phyloP scores from a whole-genome alignment of 352 stramenopile genomes.

The Pythium chondricola region DNA sequence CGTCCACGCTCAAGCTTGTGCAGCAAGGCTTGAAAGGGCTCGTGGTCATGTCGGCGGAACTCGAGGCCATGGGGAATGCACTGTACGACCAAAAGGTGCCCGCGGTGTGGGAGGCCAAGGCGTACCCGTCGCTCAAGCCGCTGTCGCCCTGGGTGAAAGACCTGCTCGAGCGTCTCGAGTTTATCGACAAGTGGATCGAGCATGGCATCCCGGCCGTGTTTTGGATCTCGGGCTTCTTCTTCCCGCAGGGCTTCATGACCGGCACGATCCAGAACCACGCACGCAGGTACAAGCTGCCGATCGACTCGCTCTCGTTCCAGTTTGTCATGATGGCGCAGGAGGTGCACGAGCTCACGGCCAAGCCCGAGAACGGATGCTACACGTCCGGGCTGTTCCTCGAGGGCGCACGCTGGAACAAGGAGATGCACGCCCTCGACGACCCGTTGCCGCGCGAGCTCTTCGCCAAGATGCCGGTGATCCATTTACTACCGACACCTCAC shows the following conservation, averaged over 20 bases:
- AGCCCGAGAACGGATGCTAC: slow-evolving; percentile 82
- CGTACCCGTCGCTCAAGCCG: slow-evolving; percentile 89
- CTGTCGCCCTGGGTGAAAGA: slow-evolving; percentile 86
- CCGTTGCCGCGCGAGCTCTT: slow-evolving; percentile 42
- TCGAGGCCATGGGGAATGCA: slow-evolving; percentile 81
- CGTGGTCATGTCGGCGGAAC: slow-evolving; percentile 82
- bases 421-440: slow-evolving; percentile 33
- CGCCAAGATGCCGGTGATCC: slow-evolving; percentile 64
- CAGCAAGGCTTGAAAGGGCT: slow-evolving; percentile 71
- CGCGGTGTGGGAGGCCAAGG: slow-evolving; percentile 79
- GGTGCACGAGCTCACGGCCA: slow-evolving; percentile 40
- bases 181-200: slow-evolving; percentile 68
- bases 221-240: slow-evolving; percentile 91
- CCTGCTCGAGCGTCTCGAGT: slow-evolving; percentile 67
- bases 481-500: slow-evolving; percentile 71
- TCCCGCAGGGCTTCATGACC: slow-evolving; percentile 89
- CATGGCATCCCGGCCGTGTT: slow-evolving; percentile 78
- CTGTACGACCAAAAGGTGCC: slow-evolving; percentile 90
- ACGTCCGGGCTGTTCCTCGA: slow-evolving; percentile 90
- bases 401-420: slow-evolving; percentile 85
- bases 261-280: slow-evolving; percentile 91
- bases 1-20: slow-evolving; percentile 54
- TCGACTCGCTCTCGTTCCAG: slow-evolving; percentile 89
- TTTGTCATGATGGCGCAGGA: slow-evolving; percentile 78
- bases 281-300: slow-evolving; percentile 81